These are phyloP conservation scores for Pyrenochaeta sp. DNA, from an alignment of 2,329 filamentous ascomycete genomes.

Conservation along the genomic window DNA sequence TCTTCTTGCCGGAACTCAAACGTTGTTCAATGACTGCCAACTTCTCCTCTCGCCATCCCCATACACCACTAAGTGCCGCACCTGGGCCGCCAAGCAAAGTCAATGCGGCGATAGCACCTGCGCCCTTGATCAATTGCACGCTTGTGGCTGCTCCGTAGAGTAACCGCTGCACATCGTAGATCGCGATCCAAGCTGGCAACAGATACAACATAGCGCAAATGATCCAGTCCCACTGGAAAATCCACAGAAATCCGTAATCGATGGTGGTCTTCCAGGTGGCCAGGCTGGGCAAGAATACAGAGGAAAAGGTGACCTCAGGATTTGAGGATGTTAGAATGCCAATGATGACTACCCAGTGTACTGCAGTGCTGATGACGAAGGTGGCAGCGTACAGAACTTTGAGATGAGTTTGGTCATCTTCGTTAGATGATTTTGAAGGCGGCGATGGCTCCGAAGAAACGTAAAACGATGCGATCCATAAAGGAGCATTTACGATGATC, in stretches of 20 bases:
- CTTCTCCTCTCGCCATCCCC: constrained; percentile 28
- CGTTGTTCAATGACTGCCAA: constrained; percentile 17
- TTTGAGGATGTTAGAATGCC: constrained; percentile 19
- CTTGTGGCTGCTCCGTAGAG: constrained; percentile 11
- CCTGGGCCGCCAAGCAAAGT: constrained; percentile 17
- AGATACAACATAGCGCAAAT: constrained; percentile 6
- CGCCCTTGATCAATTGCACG: constrained; percentile 14
- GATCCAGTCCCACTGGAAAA: constrained; percentile 34
- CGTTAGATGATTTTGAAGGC: constrained; percentile 10
- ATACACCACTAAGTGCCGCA: constrained; percentile 19
- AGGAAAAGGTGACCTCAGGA: constrained; percentile 11
- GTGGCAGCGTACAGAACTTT: constrained; percentile 16
- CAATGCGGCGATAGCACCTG: constrained; percentile 9
- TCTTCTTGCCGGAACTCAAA: constrained; percentile 14
- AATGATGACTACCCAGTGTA: constrained; percentile 19
- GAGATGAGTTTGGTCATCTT: constrained; percentile 19
- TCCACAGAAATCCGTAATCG: constrained; percentile 17
- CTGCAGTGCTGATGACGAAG: constrained; percentile 9
- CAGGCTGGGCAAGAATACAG: constrained; percentile 20
- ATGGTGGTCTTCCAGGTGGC: constrained; percentile 13
- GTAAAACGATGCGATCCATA: constrained; percentile 22
- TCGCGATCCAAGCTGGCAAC: constrained; percentile 13
- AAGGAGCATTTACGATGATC: constrained; percentile 19
- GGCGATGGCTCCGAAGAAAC: constrained; percentile 3
- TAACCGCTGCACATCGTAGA: constrained; percentile 21